These are phyloP conservation scores for Knoxdaviesia capensis DNA, from an alignment of 2,329 filamentous ascomycete species.

Conservation along the genomic window DNA sequence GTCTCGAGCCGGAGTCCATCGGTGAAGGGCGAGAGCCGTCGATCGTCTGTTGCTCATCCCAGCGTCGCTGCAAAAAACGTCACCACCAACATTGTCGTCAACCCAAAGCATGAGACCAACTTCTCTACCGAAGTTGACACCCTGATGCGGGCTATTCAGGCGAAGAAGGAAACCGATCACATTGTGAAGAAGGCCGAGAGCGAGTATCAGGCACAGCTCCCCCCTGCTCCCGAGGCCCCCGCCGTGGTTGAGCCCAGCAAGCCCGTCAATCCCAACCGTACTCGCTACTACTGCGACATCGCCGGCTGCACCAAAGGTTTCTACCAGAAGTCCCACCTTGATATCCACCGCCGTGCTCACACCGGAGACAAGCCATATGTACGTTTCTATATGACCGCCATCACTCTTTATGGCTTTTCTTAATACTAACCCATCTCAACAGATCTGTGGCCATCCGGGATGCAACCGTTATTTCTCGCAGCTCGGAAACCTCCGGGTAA, in stretches of 20 bases:
- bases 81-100: conserved; percentile 23
- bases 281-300: conserved; percentile 42
- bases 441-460: conserved; percentile 48
- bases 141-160: conserved; percentile 75
- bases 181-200: conserved; percentile 6
- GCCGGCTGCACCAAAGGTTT: conserved; percentile 65
- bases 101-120: conserved; percentile 28
- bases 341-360: conserved; percentile 75
- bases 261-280: conserved; percentile 19
- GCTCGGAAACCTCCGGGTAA: conserved; percentile 71
- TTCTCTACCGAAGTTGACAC: conserved; percentile 74
- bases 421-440: background rate
- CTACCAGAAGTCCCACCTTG: conserved; percentile 78
- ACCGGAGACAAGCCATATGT: conserved; percentile 84
- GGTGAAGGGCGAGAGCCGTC: conserved; percentile 14
- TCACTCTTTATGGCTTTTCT: conserved; percentile 9
- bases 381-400: conserved; percentile 15
- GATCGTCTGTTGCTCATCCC: conserved; percentile 3
- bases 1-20: conserved; percentile 8
- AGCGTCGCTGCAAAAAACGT: conserved; percentile 17
- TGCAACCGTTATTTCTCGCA: conserved; percentile 77
- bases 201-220: background rate
- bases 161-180: conserved; percentile 27
- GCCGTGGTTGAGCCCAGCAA: conserved; percentile 21
- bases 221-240: background rate